A percentile compares a stretch with the other conserved stretches of the same genome.
Evolutionary conservation across 257 asterid species (phyloP).

Genomic region (Mitragyna speciosa): DNA sequence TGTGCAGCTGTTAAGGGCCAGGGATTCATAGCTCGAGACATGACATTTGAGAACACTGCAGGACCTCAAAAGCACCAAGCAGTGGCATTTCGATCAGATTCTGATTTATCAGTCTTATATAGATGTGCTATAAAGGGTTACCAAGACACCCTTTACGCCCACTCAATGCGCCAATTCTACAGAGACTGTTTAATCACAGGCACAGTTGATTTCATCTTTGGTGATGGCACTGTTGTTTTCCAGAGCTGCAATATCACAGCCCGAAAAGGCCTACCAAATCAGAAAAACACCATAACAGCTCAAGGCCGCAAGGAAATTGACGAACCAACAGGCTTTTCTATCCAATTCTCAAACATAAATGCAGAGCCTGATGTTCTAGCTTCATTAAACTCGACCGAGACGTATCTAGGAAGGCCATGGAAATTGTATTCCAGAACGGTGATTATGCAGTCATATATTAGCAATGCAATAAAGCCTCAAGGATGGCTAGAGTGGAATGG

Average conservation of each 20-base stretch:
- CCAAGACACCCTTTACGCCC: conserved; percentile 62
- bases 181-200: conserved; percentile 53
- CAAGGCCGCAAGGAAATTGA: conserved; percentile 42
- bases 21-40: conserved; percentile 59
- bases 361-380: conserved; percentile 37
- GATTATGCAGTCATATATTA: conserved; percentile 51
- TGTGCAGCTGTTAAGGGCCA: conserved; percentile 55
- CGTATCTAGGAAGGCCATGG: conserved; percentile 64
- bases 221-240: conserved; percentile 46
- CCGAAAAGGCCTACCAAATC: conserved; percentile 47
- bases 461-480: conserved; percentile 40
- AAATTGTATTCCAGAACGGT: conserved; percentile 49
- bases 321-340: conserved; percentile 45
- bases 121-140: conserved; percentile 54
- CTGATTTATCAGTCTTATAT: conserved; percentile 54
- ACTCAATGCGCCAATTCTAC: conserved; percentile 54
- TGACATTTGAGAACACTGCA: conserved; percentile 62
- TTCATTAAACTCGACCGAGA: conserved; percentile 36
- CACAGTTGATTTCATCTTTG: conserved; percentile 60
- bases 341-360: conserved; percentile 51
- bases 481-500: conserved; percentile 70
- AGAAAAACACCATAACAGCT: conserved; percentile 62
- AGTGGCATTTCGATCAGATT: conserved; percentile 54
- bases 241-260: conserved; percentile 47
- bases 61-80: conserved; percentile 67